Evolutionary conservation across 2,329 filamentous ascomycete species (phyloP), one percentile per base, ranked within the genome.

Genomic region (Hypoxylon sp.): DNA sequence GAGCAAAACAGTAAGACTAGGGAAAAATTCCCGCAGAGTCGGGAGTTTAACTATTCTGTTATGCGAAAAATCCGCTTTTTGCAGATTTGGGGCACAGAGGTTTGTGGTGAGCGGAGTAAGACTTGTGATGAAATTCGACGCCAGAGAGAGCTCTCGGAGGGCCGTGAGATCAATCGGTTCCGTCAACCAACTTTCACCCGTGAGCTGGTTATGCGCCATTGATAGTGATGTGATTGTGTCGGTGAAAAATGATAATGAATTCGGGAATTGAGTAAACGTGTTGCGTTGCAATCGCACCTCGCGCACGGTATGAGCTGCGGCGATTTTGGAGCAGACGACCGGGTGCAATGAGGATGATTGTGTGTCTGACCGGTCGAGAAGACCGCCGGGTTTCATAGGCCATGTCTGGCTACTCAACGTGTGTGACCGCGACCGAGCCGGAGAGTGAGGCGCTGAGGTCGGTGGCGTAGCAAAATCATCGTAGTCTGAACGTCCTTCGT

Each of bases 31-130:
- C 58, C 89, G 89, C 5, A 97, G 81, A 2, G 77, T 71, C 0
- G 94, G 93, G 0, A 98, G 83, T 0, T 86, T 85, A 0, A 89
- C 86, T 30, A 98, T 81, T n/a, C 91, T 89, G 77, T 98, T 98
- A 70, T 91, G 87, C 23, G 91, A 93, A 6, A 97, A 84, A 75
- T 98, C 93, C 1, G 98, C 84, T 72, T 91, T 91, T 59, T 91
- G 88, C 5, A 98, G 85, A 5, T 81, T 83, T 0, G 94, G 93
- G 0, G 94, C 93, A n/a, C 86, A 84, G 4, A 98, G 85, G 70
- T 89, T 82, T 4, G 83, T 80, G 2, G 88, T 85, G 14, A 98
- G 80, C 0, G 91, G 88, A 1, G 86, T 84, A 9, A 98, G 81
- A 2, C 89, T 89, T 0, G 87, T 89, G 65, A 98, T 88, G 49